Evolutionary conservation across 1,284 basidiomycete species (phyloP), one percentile per base, ranked within the genome.

Genomic region (Earliella scabrosa): DNA sequence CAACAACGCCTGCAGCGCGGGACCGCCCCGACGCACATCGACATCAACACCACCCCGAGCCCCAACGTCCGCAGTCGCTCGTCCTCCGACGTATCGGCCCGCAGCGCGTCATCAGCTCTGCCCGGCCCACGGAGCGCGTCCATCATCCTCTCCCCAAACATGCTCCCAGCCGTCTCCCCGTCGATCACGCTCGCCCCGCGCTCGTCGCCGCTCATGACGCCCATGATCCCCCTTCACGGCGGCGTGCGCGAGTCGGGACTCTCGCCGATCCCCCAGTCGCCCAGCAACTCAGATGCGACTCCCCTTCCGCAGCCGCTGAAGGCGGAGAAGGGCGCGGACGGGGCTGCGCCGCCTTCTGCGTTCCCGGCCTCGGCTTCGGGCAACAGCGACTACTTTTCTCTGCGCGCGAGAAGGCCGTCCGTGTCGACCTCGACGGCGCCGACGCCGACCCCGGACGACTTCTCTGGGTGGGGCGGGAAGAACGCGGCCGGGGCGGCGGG

Each of bases 151-250:
- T 82, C 89, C 2, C 79, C 83, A 0, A 80, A 88, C 66, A 81
- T 90, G 45, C 73, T 82, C 2, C 90, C 88, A 0, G 90, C 90
- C 2, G 71, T 87, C 14, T 75, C 83, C 14, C 87, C 86, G 1
- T 67, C 70, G 2, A 67, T 80, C 5, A 68, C 76, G 10, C 69
- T 77, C 3, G 63, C 76, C 1, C 65, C 74, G 16, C 77, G 78
- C 26, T 71, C 82, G 6, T 83, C 81, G 0, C 82, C 85, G 11
- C 71, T 89, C 16, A 66, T 83, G 20, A 75, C 83, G 1, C 83
- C 86, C 0, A 72, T 84, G 68, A 88, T 88, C 55, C 81, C 83
- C 0, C 67, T 88, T 8, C 66, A 74, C 54, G 50, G 69, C 8
- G 39, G 55, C 23, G 34, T 65, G 2, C 67, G 66, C 4, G 68